Percentiles rank a stretch among this genome's conserved stretches.
These are phyloP conservation scores for Cymbidium sinense DNA, from an alignment of 106 monocot genomes.

Conservation along the genomic window DNA sequence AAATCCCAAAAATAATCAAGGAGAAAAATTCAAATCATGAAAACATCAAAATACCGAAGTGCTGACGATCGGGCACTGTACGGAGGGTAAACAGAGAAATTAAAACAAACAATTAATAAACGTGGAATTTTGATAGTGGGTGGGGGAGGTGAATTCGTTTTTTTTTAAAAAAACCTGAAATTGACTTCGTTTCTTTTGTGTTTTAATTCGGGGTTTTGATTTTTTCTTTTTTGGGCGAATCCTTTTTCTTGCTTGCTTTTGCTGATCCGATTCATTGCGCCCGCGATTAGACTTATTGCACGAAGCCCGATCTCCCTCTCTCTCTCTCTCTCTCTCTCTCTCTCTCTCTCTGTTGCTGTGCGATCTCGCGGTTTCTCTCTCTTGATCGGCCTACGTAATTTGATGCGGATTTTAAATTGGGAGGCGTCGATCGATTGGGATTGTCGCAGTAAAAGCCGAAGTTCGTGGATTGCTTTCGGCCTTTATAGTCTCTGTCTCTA, in stretches of 20 bases:
- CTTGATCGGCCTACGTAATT: not conserved
- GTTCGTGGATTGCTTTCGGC: not conserved
- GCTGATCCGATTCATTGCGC: slow-evolving; percentile 13
- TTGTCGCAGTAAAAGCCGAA: not conserved
- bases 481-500: too few relatives aligned
- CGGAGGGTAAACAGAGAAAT: not conserved
- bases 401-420: not conserved
- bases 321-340: too few relatives aligned
- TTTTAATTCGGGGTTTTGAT: not conserved
- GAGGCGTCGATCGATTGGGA: not conserved
- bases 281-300: slow-evolving; percentile 7
- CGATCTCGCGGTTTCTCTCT: slow-evolving; percentile 4
- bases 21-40: not conserved
- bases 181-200: not conserved
- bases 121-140: too few relatives aligned
- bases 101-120: not conserved
- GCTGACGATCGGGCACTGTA: not conserved
- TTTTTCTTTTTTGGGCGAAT: not conserved
- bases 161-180: not conserved
- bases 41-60: not conserved
- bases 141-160: not conserved
- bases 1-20: not conserved
- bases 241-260: slow-evolving; percentile 12
- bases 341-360: not conserved
- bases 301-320: slow-evolving; percentile 6